These are phyloP conservation scores for Parmales sp. DNA, from an alignment of 108 stramenopile species.

Conservation along the genomic window DNA sequence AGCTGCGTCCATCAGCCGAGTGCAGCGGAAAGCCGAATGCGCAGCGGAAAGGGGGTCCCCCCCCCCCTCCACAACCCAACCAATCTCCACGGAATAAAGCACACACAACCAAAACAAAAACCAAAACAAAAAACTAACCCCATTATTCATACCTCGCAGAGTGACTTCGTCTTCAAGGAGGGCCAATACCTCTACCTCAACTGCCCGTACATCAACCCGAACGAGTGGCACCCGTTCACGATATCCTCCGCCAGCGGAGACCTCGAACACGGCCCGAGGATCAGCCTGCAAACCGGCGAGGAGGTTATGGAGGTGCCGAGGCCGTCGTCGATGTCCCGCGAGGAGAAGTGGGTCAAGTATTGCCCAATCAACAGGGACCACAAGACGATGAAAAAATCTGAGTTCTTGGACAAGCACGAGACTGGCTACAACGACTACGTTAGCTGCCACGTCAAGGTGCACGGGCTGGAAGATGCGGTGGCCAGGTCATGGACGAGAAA, in stretches of 20 bases:
- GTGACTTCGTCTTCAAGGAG: slow-evolving; percentile 29
- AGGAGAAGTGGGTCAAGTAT: slow-evolving; percentile 23
- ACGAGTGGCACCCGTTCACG: slow-evolving; percentile 38
- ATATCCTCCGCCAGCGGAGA: slow-evolving; percentile 23
- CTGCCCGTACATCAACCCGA: slow-evolving; percentile 16
- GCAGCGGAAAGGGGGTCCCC: no score
- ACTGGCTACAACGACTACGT: slow-evolving; percentile 25
- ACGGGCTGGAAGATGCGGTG: not conserved
- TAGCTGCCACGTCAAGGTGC: slow-evolving; percentile 27
- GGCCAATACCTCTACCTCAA: slow-evolving; percentile 31
- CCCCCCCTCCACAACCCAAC: no score
- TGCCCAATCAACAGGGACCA: slow-evolving; percentile 13
- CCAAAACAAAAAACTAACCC: no score
- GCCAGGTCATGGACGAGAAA: slow-evolving; percentile 17
- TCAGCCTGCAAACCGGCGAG: slow-evolving; percentile 15
- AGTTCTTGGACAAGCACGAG: slow-evolving; percentile 17
- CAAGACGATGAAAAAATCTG: not conserved
- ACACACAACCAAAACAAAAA: no score
- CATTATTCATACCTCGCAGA: no score
- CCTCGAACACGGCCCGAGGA: not conserved
- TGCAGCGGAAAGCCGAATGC: no score
- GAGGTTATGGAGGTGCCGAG: slow-evolving; percentile 15
- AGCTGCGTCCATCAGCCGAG: no score
- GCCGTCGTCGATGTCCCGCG: not conserved
- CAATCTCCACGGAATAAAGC: no score